Base-by-base conservation (phyloP, 2,329 filamentous ascomycete genomes). In the Cadophora gregata region DNA sequence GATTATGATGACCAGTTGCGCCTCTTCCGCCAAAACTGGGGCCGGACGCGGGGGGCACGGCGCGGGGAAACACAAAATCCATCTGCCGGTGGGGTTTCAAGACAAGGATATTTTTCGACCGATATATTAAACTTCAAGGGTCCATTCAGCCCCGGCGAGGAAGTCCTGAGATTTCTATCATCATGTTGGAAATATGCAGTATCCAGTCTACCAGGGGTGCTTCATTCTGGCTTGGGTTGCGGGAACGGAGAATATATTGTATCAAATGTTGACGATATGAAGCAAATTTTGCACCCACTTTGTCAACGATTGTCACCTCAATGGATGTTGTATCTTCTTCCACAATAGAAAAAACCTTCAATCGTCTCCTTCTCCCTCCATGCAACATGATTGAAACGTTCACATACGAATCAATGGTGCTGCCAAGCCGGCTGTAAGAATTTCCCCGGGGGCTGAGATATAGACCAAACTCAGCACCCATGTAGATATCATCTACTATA, bases 21-120 rank as follows among this genome's bases (percentile, higher is more conserved):
- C 63, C 62, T 53, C 62, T 21, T 48, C 45, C 42, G 31, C 36
- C 3, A 36, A 25, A 24, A 48, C 38, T n/a, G 42, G 45, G 33
- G 48, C 29, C 21, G 21, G 61, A 42, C n/a, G 12, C 25, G 56
- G 56, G 63, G 63, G 63, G 50, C 50, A 50, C 42, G 33, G 53
- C 50, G 68, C 67, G 71, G 71, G 67, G 63, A 70, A 70, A 73
- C 56, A 53, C 56, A 59, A 67, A 38, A 65, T 68, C 66, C 67
- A 67, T 70, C 58, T 72, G 62, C 69, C 66, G 65, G 31, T 42
- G 5, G 48, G n/a, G 56, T 56, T 61, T 55, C 63, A 65, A 25
- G 14, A 55, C 63, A 60, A 59, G 50, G 62, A 33, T 50, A 27
- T 55, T 45, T 31, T 64, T 62, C 60, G 59, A 50, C 59, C 36